Conservation (phyloP, 176 grass and related monocot species). For the Alopecurus myosuroides region DNA sequence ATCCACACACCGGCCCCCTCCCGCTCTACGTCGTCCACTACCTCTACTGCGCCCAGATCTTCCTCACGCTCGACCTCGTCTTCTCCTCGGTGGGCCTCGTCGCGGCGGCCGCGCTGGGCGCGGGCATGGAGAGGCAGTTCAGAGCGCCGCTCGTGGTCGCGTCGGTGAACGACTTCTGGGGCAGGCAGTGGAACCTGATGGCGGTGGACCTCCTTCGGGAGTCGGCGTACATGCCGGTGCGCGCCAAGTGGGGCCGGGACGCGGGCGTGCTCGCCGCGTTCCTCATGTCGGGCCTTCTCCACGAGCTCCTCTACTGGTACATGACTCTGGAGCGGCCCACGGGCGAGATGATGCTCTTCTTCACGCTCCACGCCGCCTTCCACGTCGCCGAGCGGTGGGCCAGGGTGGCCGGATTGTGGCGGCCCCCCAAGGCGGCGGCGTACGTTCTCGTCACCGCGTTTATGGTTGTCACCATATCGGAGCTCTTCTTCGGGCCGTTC, state of each 20-base stretch:
- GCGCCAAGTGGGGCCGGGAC: conserved; percentile 43
- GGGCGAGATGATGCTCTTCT: conserved; percentile 67
- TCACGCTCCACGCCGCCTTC: conserved; percentile 47
- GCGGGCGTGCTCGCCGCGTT: conserved; percentile 65
- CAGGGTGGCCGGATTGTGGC: conserved; percentile 38
- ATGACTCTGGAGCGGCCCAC: conserved; percentile 43
- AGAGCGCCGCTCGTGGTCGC: conserved; percentile 42
- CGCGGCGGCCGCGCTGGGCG: conserved; percentile 24
- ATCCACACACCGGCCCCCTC: conserved; percentile 37
- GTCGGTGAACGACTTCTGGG: conserved; percentile 59
- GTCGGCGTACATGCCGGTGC: conserved; percentile 55
- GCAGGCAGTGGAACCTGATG: conserved; percentile 78
- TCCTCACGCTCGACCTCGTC: conserved; percentile 64
- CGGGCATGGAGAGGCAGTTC: conserved; percentile 59
- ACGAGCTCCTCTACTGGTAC: conserved; percentile 76
- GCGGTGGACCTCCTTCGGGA: conserved; percentile 65
- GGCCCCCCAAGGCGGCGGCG: conserved; percentile 27
- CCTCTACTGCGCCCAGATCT: conserved; percentile 62
- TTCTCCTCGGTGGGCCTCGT: conserved; percentile 27
- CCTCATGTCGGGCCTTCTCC: conserved; percentile 64
- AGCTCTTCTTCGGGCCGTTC: conserved; percentile 50
- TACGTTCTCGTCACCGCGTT: conserved; percentile 22
- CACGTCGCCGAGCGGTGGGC: conserved; percentile 46
- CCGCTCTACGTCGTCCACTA: conserved; percentile 38
- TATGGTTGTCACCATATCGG: conserved; percentile 43